Evolutionary conservation across 2,329 filamentous ascomycete species (phyloP).

Genomic region (Diaporthe vexans): DNA sequence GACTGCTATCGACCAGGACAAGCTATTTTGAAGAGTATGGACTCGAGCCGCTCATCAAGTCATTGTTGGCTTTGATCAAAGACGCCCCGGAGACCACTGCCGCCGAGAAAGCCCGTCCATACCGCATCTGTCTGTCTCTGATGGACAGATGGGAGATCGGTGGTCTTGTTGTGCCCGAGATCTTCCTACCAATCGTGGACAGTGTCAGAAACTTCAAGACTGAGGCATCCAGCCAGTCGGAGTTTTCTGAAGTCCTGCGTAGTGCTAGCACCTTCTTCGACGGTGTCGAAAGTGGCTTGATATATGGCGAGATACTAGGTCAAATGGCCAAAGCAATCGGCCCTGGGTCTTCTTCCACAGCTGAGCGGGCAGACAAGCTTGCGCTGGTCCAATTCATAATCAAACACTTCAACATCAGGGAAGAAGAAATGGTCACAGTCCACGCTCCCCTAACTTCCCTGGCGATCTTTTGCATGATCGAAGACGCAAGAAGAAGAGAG

Average conservation of each 20-base stretch:
- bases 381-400: slow-evolving; percentile 86
- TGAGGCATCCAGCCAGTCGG: slow-evolving; percentile 72
- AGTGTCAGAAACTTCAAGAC: slow-evolving; percentile 83
- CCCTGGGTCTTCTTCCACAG: slow-evolving; percentile 57
- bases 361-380: slow-evolving; percentile 73
- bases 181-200: slow-evolving; percentile 88
- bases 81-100: slow-evolving; percentile 64
- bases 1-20: slow-evolving; percentile 70
- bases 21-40: slow-evolving; percentile 89
- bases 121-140: slow-evolving; percentile 91
- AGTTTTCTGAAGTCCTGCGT: slow-evolving; percentile 88
- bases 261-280: slow-evolving; percentile 98
- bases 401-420: slow-evolving; percentile 89
- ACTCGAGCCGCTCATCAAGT: slow-evolving; percentile 78
- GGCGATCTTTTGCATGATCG: slow-evolving; percentile 72
- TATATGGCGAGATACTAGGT: slow-evolving; percentile 85
- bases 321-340: slow-evolving; percentile 74
- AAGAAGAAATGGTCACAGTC: slow-evolving; percentile 93
- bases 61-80: slow-evolving; percentile 80
- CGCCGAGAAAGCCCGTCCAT: slow-evolving; percentile 83
- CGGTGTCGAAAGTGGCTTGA: slow-evolving; percentile 92
- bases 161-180: slow-evolving; percentile 85
- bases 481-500: slow-evolving; percentile 62
- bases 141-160: slow-evolving; percentile 99
- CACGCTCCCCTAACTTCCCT: slow-evolving; percentile 85